Evolutionary conservation across 2,329 filamentous ascomycete species (phyloP), one percentile per base, ranked within the genome.

Genomic region (Whalleya microplaca): DNA sequence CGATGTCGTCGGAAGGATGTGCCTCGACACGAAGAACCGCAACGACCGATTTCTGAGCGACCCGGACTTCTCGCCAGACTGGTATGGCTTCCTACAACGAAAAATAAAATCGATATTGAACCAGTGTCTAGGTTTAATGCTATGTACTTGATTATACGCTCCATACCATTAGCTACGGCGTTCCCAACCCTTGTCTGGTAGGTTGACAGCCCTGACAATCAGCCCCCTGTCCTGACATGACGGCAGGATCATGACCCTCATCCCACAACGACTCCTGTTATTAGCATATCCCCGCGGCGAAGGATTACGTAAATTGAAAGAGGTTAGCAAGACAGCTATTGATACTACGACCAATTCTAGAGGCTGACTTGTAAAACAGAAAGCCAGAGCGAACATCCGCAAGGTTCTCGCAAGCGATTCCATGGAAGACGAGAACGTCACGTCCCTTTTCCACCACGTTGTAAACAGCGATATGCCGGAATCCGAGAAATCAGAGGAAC

Each of bases 361-460:
- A 42, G 3, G 37, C 18, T 56, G n/a, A 49, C 45, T 4, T 41
- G 41, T 23, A 10, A 9, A 14, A 29, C 10, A 64, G 61, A 61
- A 59, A 61, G 56, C 61, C 32, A 62, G 56, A 47, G 57, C 53
- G 21, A 60, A 62, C 21, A 64, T 63, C 27, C 62, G 51, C 32
- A 59, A 54, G 20, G 58, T 56, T 14, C 43, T 65, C 21, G 27
- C 42, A 16, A 50, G 46, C n/a, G 47, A 45, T 18, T 47, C 43
- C 4, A 20, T 50, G 20, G 46, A 55, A 37, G 55, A 63, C 7
- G 52, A 64, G 21, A 42, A 59, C 5, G 42, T 51, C 3, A 61
- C 51, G 19, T 65, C 69, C 3, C 45, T 73, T 16, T 74, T 73
- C 49, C 66, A 64, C 18, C 60, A 68, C 29, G 49, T 74, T 8